phyloP scores from a whole-genome alignment of 305 asterid genomes.

The Euphrasia arctica region DNA sequence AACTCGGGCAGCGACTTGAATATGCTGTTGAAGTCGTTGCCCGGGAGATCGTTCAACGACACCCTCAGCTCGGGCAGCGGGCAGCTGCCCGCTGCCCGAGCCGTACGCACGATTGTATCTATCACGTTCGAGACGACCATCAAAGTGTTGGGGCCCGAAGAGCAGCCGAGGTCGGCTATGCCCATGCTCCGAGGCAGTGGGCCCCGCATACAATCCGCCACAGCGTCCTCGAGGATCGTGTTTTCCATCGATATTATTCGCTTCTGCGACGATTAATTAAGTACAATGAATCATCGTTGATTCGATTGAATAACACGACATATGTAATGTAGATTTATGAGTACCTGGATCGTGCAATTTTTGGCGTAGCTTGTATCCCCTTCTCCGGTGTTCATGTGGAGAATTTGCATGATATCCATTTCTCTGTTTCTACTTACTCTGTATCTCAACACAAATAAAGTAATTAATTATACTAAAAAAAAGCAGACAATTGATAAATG shows the following conservation, averaged over 20 bases:
- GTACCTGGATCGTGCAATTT: constrained; percentile 53
- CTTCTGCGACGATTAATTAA: constrained; percentile 27
- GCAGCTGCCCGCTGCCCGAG: neutral
- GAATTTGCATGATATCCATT: constrained; percentile 27
- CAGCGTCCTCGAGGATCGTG: constrained; percentile 37
- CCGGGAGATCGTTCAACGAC: constrained; percentile 64
- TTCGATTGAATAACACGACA: too few relatives aligned
- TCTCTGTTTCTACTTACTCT: too few relatives aligned
- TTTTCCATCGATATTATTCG: constrained; percentile 41
- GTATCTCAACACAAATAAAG: too few relatives aligned
- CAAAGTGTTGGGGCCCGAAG: constrained; percentile 62
- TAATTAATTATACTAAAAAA: too few relatives aligned
- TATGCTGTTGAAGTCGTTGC: constrained; percentile 59
- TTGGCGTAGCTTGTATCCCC: constrained; percentile 62
- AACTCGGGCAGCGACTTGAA: constrained; percentile 48
- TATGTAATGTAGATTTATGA: neutral
- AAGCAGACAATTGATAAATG: too few relatives aligned
- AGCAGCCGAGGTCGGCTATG: constrained; percentile 70
- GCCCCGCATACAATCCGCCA: constrained; percentile 24
- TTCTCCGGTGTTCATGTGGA: constrained; percentile 71
- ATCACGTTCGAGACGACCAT: constrained; percentile 35
- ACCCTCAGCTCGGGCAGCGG: constrained; percentile 49
- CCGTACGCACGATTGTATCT: constrained; percentile 15
- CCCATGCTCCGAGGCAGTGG: constrained; percentile 38
- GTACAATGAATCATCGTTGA: too few relatives aligned